A percentile compares a stretch with the other conserved stretches of the same genome.
phyloP scores from a whole-genome alignment of 495 filamentous ascomycete species.

The Chaetomium fimeti region DNA sequence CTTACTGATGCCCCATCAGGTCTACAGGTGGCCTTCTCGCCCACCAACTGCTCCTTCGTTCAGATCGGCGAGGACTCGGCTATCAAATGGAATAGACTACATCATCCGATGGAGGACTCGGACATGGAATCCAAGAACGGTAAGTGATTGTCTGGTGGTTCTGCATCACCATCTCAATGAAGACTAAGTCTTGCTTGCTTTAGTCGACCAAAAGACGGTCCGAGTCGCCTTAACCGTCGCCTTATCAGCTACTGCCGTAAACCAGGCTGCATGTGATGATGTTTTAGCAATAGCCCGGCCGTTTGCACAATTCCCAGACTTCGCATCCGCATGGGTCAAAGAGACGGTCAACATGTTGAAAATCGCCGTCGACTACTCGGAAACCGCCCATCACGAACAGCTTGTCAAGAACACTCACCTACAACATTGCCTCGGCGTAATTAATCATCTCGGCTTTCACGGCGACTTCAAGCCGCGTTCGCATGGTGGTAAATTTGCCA shows the following conservation, averaged over 20 bases:
- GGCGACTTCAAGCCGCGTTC: conserved; percentile 58
- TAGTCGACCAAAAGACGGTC: conserved; percentile 43
- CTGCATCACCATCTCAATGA: neutral
- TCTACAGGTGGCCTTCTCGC: conserved; percentile 68
- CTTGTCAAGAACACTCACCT: conserved; percentile 67
- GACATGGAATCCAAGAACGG: conserved; percentile 42
- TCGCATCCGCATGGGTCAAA: conserved; percentile 54
- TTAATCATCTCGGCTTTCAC: conserved; percentile 65
- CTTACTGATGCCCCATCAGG: conserved; percentile 43
- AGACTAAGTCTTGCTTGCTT: neutral
- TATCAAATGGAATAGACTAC: conserved; percentile 61
- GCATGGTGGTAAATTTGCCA: conserved; percentile 68
- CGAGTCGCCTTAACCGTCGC: conserved; percentile 42
- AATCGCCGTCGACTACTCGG: conserved; percentile 65
- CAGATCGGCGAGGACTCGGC: conserved; percentile 64
- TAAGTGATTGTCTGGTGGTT: conserved; percentile 30
- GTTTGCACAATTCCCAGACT: conserved; percentile 48
- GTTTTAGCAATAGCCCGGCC: conserved; percentile 64
- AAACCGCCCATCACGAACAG: conserved; percentile 65
- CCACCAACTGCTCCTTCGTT: conserved; percentile 66
- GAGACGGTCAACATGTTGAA: conserved; percentile 66
- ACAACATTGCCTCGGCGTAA: conserved; percentile 66
- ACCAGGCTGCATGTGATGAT: conserved; percentile 68
- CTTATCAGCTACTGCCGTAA: conserved; percentile 48
- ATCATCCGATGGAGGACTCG: conserved; percentile 50